phyloP scores from a whole-genome alignment of 176 grass and related monocot species.

The Oryza officinalis region DNA sequence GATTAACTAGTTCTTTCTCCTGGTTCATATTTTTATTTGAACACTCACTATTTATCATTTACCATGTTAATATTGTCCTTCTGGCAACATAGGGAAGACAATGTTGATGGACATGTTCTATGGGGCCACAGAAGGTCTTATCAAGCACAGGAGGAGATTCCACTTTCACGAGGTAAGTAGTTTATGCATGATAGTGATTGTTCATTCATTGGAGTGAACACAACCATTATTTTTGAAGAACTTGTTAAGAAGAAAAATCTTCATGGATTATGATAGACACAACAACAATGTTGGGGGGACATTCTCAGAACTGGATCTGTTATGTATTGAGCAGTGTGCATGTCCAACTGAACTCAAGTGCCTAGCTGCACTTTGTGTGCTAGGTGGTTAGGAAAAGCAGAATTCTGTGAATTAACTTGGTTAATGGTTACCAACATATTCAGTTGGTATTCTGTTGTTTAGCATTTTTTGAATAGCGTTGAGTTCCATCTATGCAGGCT shows the following conservation, averaged over 20 bases:
- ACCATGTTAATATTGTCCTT: not conserved
- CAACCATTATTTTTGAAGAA: not conserved
- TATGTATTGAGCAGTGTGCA: not conserved
- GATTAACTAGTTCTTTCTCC: not conserved
- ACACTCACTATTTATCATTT: not conserved
- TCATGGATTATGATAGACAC: not conserved
- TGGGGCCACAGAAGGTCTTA: slow-evolving; percentile 73
- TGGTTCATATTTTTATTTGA: not conserved
- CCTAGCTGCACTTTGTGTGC: not conserved
- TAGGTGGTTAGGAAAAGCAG: not conserved
- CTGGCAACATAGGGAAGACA: slow-evolving; percentile 67
- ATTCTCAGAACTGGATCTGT: not conserved
- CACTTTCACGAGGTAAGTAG: slow-evolving; percentile 97
- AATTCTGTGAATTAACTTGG: slow-evolving; percentile 12
- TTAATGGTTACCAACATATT: slow-evolving; percentile 7
- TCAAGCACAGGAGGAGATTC: slow-evolving; percentile 87
- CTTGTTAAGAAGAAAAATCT: not conserved
- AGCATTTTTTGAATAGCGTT: not conserved
- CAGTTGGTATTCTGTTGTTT: not conserved
- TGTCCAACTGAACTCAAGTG: not conserved
- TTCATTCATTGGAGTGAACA: not conserved
- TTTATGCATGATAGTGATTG: not conserved
- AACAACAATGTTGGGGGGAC: not conserved
- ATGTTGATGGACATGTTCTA: slow-evolving; percentile 99
- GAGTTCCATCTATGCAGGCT: slow-evolving; percentile 50